Base-by-base conservation (phyloP, 768 basidiomycete genomes). In the Antrodiella citrinella region DNA sequence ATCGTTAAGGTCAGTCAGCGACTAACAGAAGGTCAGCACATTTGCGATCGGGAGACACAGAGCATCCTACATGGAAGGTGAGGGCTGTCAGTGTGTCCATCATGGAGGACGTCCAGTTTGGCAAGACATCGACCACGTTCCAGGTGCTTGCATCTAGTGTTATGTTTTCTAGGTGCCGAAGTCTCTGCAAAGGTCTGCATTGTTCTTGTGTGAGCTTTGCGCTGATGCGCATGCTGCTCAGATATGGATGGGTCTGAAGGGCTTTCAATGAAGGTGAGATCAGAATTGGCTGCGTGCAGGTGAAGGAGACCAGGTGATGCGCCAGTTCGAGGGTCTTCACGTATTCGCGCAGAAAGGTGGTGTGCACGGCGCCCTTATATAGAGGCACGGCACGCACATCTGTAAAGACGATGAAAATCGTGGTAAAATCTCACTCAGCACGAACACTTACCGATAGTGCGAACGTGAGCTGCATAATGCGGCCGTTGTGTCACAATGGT, bases 41-140 rank as follows among this genome's bases (percentile, higher is more conserved):
- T n/a, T n/a, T n/a, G n/a, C n/a, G n/a, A n/a, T n/a, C n/a, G n/a
- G n/a, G n/a, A n/a, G n/a, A n/a, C n/a, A n/a, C n/a, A n/a, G n/a
- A n/a, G n/a, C n/a, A n/a, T n/a, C 84, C 50, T 58, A 87, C 86
- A 57, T 69, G 78, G 41, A 90, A 63, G 0, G 79, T 79, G 55
- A 90, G 66, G 24, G 66, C 72, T 2, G 69, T 72, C 56, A 86
- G 65, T 1, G 75, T 77, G 21, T 55, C 61, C 41, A 65, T 64
- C 44, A 82, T 59, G 22, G 59, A 58, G 4, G 58, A 57, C 2
- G 71, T 62, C 86, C 87, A 89, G 19, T 55, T 61, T 9, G 86
- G 82, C 18, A 90, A 59, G 4, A 69, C 55, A 58, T 84, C 75
- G 47, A 84, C 66, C 19, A 83, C 64, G 54, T 74, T 76, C 80